Evolutionary conservation across 2,329 filamentous ascomycete genomes (phyloP).

Genomic region (Neonectria ditissima): DNA sequence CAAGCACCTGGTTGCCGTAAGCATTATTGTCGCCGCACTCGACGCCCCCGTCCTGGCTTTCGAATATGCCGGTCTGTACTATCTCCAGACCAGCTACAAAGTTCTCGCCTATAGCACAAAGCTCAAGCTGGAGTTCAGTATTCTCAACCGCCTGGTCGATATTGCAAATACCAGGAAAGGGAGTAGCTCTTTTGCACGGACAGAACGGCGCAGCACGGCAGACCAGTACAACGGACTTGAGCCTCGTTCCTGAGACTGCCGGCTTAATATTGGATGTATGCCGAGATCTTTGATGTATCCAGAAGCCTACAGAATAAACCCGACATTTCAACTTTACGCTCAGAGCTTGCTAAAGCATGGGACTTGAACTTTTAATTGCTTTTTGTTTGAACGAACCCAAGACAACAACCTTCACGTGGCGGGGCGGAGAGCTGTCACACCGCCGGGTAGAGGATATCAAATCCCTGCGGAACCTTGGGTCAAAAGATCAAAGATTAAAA

Average conservation of each 20-base stretch:
- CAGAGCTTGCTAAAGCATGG: neutral
- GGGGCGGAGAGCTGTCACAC: no score
- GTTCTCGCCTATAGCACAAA: slow-evolving; percentile 50
- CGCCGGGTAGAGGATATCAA: neutral
- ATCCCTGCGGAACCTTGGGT: neutral
- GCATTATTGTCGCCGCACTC: slow-evolving; percentile 55
- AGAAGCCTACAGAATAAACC: neutral
- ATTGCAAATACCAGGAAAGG: slow-evolving; percentile 23
- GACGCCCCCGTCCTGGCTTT: slow-evolving; percentile 48
- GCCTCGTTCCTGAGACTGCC: neutral
- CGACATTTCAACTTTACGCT: neutral
- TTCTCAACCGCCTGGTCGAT: slow-evolving; percentile 50
- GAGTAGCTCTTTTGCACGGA: neutral
- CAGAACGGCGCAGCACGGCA: neutral
- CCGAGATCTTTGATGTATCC: neutral
- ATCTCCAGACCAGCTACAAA: slow-evolving; percentile 39
- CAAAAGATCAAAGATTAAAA: neutral
- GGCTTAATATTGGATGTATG: neutral
- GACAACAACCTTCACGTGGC: no score
- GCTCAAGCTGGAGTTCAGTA: slow-evolving; percentile 53
- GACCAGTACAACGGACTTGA: neutral
- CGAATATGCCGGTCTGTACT: slow-evolving; percentile 54
- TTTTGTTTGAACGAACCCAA: no score
- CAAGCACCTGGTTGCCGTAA: slow-evolving; percentile 56
- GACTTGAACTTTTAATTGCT: no score